phyloP scores from a whole-genome alignment of 352 stramenopile species.

The Phytophthora cactorum region DNA sequence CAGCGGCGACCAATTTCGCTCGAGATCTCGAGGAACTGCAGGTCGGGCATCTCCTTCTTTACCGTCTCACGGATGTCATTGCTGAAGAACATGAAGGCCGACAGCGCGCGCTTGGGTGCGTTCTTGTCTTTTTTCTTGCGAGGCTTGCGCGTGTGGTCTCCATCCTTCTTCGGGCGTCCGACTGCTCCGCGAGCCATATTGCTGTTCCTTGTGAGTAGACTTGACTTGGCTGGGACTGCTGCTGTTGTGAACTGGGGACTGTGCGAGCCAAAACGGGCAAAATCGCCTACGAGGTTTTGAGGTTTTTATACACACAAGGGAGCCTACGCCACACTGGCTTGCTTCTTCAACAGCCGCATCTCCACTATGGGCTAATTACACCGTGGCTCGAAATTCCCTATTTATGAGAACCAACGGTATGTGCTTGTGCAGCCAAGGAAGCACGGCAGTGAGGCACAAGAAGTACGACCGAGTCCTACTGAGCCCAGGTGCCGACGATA shows the following conservation, averaged over 20 bases:
- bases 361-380: constrained; percentile 41
- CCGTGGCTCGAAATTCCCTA: constrained; percentile 17
- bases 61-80: constrained; percentile 91
- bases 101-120: constrained; percentile 89
- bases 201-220: constrained; percentile 28
- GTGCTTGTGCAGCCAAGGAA: neutral
- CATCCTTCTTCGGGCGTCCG: constrained; percentile 73
- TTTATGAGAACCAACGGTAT: constrained; percentile 29
- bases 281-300: constrained; percentile 12
- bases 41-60: constrained; percentile 88
- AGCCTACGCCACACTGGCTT: constrained; percentile 3
- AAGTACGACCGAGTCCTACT: neutral
- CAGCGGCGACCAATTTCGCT: constrained; percentile 87
- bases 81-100: constrained; percentile 93
- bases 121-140: constrained; percentile 94
- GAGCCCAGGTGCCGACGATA: constrained; percentile 7
- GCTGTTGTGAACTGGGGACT: constrained; percentile 47
- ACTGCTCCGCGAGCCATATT: constrained; percentile 69
- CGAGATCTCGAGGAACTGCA: constrained; percentile 87
- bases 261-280: constrained; percentile 10
- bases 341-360: constrained; percentile 25
- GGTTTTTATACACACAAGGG: constrained; percentile 17
- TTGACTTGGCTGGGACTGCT: constrained; percentile 54
- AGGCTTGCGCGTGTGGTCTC: constrained; percentile 73
- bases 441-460: neutral